Conservation (phyloP, 495 filamentous ascomycete genomes). For the Trichoderma reesei region DNA sequence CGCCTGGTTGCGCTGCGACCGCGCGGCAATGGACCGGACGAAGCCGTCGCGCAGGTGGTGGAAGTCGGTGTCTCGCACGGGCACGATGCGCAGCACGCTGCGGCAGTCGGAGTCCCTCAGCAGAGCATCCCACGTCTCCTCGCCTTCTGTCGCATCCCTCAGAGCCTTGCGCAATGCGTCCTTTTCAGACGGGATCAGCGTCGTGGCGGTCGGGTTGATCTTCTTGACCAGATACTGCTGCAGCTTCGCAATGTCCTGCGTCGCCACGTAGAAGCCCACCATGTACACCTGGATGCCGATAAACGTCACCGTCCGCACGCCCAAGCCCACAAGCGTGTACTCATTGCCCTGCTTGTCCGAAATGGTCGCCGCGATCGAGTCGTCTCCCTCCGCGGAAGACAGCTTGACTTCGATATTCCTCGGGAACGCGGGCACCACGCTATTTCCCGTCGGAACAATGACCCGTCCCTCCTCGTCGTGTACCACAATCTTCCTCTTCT, state of each 20-base stretch:
- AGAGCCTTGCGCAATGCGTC: slow-evolving; percentile 56
- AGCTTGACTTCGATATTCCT: slow-evolving; percentile 40
- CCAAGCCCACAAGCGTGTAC: slow-evolving; percentile 80
- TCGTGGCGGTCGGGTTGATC: slow-evolving; percentile 60
- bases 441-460: slow-evolving; percentile 71
- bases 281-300: slow-evolving; percentile 90
- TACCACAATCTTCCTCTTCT: slow-evolving; percentile 45
- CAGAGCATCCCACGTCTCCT: slow-evolving; percentile 62
- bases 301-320: slow-evolving; percentile 81
- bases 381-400: slow-evolving; percentile 16
- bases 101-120: slow-evolving; percentile 52
- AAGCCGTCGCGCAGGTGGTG: slow-evolving; percentile 84
- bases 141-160: slow-evolving; percentile 56
- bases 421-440: slow-evolving; percentile 73
- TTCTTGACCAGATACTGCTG: slow-evolving; percentile 37
- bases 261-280: slow-evolving; percentile 81
- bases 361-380: slow-evolving; percentile 11
- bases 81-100: slow-evolving; percentile 69
- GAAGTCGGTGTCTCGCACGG: slow-evolving; percentile 83
- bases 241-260: slow-evolving; percentile 54
- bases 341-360: slow-evolving; percentile 40
- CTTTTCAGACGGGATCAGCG: slow-evolving; percentile 71
- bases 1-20: slow-evolving; percentile 42
- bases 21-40: slow-evolving; percentile 68
- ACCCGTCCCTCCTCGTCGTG: slow-evolving; percentile 49